phyloP scores from a whole-genome alignment of 2,329 filamentous ascomycete genomes.

The Colletotrichum australisinense region DNA sequence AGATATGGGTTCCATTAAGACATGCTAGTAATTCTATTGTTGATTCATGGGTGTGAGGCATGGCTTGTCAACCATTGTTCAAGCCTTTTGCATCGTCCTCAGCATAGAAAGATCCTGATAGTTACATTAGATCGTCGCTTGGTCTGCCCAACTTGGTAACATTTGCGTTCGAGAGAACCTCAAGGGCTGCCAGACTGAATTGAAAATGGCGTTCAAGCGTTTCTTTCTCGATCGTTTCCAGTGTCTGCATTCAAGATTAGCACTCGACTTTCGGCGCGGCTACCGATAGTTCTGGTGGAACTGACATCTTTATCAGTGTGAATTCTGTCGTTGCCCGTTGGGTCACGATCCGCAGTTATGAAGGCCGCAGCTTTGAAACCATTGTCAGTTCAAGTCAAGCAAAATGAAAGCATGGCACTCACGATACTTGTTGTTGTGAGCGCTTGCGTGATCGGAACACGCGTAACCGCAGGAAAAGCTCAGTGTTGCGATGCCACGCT shows the following conservation, averaged over 20 bases:
- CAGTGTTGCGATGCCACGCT: background rate
- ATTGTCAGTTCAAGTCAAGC: background rate
- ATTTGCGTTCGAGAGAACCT: background rate
- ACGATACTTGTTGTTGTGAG: background rate
- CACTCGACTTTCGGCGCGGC: background rate
- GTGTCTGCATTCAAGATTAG: background rate
- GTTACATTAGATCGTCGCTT: background rate
- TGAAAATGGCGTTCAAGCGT: background rate
- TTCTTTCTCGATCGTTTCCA: background rate
- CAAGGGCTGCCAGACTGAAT: background rate
- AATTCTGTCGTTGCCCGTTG: background rate
- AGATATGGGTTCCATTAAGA: background rate
- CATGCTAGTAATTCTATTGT: background rate
- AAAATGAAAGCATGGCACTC: background rate
- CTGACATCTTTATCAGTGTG: background rate
- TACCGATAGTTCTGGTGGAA: background rate
- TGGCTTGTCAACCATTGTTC: background rate
- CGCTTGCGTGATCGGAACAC: background rate
- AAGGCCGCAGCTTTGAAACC: background rate
- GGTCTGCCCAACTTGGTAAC: background rate
- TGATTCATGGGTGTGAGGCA: background rate
- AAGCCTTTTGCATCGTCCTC: background rate
- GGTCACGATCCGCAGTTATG: background rate
- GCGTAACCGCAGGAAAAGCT: background rate
- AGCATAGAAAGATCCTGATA: background rate